Base-by-base conservation (phyloP, 2,329 filamentous ascomycete species). In the Epichloe sibirici region DNA sequence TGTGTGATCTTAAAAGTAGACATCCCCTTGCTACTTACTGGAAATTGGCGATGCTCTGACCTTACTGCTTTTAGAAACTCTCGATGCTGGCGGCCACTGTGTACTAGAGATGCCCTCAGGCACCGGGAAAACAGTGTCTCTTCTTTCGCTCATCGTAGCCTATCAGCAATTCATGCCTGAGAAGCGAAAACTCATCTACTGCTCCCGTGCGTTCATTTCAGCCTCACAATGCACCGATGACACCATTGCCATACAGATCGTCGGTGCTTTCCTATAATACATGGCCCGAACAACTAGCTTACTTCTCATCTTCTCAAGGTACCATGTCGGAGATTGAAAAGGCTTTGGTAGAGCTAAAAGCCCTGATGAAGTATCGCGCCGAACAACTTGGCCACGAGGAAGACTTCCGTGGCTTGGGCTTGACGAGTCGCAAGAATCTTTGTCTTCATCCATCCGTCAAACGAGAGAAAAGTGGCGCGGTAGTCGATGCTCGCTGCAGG, bases 321-420 rank as follows among this genome's bases (percentile, higher is more conserved):
- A 98, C 93, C 53, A 98, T 98, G 90, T 98, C 93, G 39, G 93
- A 98, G 72, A 98, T 98, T 63, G 93, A 98, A 67, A 98, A 98
- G 71, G 93, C 94, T 0, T 71, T 98, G 50, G 88, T 88, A 9
- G 93, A 98, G 69, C 68, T 98, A 61, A 90, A 93, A 66, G 84
- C 83, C 25, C 71, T 98, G 51, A 98, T 98, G 90, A 94, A 94
- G 65, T 97, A 95, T 64, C 86, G 93, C 15, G 75, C 88, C 5
- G 80, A 95, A 57, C 82, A 96, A 67, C 78, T 98, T n/a, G 93
- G 93, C 0, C 77, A 85, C 54, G 85, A 86, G 57, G 93, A 98
- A 68, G 91, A 98, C 17, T 98, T 98, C 60, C 80, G 93, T 49
- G 93, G 89, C 0, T 74, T 98, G 1, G 93, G 93, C 0, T 68